These are phyloP conservation scores for Gnetum montanum DNA, from an alignment of 75 land plant genomes.

Conservation along the genomic window DNA sequence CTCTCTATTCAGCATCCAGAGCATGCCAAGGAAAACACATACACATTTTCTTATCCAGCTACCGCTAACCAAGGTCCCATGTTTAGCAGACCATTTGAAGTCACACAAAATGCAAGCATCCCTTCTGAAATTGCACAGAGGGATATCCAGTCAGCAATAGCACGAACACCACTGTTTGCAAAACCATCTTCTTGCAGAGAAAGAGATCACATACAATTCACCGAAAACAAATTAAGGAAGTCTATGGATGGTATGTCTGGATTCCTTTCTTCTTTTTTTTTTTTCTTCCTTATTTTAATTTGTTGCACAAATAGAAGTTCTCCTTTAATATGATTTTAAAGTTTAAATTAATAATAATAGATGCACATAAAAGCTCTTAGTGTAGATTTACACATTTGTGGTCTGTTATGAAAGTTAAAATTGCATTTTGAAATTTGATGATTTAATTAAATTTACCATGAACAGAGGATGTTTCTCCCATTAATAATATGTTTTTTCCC, in stretches of 20 bases:
- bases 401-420: no score
- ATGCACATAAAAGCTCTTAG: no score
- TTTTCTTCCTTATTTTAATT: not conserved
- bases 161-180: constrained; percentile 22
- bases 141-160: not conserved
- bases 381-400: no score
- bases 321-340: no score
- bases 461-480: no score
- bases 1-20: constrained; percentile 6
- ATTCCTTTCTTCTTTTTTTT: not conserved
- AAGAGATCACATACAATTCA: constrained; percentile 9
- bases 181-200: constrained; percentile 8
- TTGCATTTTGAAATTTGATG: no score
- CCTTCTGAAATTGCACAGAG: not conserved
- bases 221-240: not conserved
- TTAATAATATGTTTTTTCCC: no score
- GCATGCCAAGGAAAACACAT: not conserved
- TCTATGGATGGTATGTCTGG: not conserved
- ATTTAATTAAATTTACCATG: no score
- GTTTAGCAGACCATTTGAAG: constrained; percentile 17
- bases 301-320: not conserved
- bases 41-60: constrained; percentile 3
- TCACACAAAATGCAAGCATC: constrained; percentile 14
- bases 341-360: no score
- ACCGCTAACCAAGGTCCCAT: constrained; percentile 2